phyloP scores from a whole-genome alignment of 768 basidiomycete genomes.

The Mrakia blollopis region DNA sequence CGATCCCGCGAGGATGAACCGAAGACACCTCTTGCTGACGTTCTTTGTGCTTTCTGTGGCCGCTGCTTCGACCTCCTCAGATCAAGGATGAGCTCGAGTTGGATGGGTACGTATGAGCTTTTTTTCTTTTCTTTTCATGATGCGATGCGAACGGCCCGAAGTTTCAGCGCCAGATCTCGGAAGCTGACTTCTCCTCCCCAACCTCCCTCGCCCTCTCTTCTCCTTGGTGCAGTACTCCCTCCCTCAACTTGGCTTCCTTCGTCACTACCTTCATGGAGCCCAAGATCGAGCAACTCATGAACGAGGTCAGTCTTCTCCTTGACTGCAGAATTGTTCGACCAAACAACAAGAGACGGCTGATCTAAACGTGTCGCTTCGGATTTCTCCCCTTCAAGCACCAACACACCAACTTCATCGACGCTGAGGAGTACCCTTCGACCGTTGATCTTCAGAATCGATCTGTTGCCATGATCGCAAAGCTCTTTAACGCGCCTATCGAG shows the following conservation, averaged over 20 bases:
- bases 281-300: conserved; percentile 34
- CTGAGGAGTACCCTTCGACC: conserved; percentile 34
- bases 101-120: neutral
- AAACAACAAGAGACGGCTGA: neutral
- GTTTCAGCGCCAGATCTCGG: no score
- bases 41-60: neutral
- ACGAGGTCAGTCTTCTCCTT: neutral
- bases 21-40: no score
- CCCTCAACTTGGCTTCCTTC: conserved; percentile 36
- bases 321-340: neutral
- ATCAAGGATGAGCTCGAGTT: conserved; percentile 36
- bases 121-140: no score
- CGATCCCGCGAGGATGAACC: neutral
- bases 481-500: conserved; percentile 36
- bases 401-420: conserved; percentile 35
- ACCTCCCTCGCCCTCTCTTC: no score
- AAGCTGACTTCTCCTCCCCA: no score
- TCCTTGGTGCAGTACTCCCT: conserved; percentile 26
- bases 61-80: neutral
- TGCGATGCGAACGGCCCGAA: no score
- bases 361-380: neutral
- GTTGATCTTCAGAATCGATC: conserved; percentile 33
- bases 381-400: neutral
- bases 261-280: conserved; percentile 36
- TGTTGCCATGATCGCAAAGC: conserved; percentile 23